Base-by-base conservation (phyloP, 345 rosid genomes). In the Cardamine occulta region DNA sequence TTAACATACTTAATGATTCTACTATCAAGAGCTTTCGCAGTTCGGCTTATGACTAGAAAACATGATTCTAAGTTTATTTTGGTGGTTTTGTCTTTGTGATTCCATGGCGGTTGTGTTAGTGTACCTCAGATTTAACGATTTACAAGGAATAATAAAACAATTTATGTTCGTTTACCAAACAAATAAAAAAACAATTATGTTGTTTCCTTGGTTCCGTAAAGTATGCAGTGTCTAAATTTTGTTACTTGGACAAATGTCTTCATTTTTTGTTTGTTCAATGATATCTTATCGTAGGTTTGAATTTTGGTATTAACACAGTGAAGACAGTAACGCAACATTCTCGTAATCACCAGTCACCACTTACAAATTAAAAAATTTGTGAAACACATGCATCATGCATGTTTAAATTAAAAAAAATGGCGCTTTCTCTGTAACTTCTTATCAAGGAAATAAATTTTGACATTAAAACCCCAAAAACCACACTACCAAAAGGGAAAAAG, bases 1-100 rank as follows among this genome's bases (percentile, higher is more conserved):
- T 91, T 67, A 78, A 78, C 69, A 94, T 88, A 66, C 97, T 94
- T n/a, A 70, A 86, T 59, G 82, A 44, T 7, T 85, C 85, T 68
- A 85, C 88, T 45, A 37, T 88, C 80, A 83, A 83, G 64, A 87
- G 86, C 73, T 78, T 90, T 55, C 72, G 28, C 8, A 94, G 97
- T 82, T 86, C 88, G 15, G 96, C 88, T 11, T 94, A 91, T 68
- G 18, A 53, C 44, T 83, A 66, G 67, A 72, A 72, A 66, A 40
- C 45, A 14, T 17, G 9, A 37, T 45, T 57, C 39, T 48, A 13
- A 48, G 14, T 15, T 26, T 69, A 44, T 47, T 28, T 75, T 68
- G 34, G 37, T 76, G 56, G 44, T 76, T 35, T 35, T 39, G 34
- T 75, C 67, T 58, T 6, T 31, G 6, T 58, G 74, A 29, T 52